Evolutionary conservation across 768 basidiomycete species (phyloP).

Genomic region (Leccinum disarticulatum): DNA sequence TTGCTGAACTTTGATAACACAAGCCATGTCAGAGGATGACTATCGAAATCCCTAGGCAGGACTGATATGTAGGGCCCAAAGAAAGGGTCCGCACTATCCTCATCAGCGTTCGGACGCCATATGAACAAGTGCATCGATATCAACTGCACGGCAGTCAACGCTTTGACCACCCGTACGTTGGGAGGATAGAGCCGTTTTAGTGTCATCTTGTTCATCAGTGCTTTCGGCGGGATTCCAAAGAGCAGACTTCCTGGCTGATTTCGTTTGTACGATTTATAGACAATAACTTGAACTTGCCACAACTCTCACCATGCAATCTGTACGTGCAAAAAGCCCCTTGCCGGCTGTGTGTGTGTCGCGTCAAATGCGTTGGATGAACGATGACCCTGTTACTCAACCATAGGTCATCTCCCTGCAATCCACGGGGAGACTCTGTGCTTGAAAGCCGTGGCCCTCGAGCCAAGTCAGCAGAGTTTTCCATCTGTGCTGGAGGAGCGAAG

Average conservation of each 20-base stretch:
- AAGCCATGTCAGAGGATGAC: slow-evolving; percentile 83
- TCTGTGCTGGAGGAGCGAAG: slow-evolving; percentile 13
- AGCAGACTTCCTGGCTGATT: slow-evolving; percentile 54
- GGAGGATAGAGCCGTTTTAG: slow-evolving; percentile 59
- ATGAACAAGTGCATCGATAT: slow-evolving; percentile 80
- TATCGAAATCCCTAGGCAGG: slow-evolving; percentile 69
- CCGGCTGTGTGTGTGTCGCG: slow-evolving; percentile 47
- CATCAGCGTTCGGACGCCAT: slow-evolving; percentile 48
- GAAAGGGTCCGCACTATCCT: slow-evolving; percentile 48
- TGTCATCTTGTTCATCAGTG: slow-evolving; percentile 73
- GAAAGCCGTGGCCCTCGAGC: slow-evolving; percentile 51
- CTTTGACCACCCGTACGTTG: slow-evolving; percentile 12
- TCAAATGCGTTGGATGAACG: slow-evolving; percentile 4
- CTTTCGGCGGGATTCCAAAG: slow-evolving; percentile 67
- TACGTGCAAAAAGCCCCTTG: slow-evolving; percentile 63
- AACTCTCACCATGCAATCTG: slow-evolving; percentile 42
- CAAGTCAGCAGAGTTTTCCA: slow-evolving; percentile 55
- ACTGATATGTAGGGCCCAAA: slow-evolving; percentile 80
- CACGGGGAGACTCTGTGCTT: slow-evolving; percentile 44
- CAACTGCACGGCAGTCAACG: slow-evolving; percentile 66
- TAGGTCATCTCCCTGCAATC: slow-evolving; percentile 48
- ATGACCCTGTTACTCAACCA: slow-evolving; percentile 41
- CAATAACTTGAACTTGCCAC: background rate
- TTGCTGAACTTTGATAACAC: slow-evolving; percentile 30
- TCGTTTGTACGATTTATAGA: background rate